Evolutionary conservation across 306 rosid genomes (phyloP).

Genomic region (Prunus mume): DNA sequence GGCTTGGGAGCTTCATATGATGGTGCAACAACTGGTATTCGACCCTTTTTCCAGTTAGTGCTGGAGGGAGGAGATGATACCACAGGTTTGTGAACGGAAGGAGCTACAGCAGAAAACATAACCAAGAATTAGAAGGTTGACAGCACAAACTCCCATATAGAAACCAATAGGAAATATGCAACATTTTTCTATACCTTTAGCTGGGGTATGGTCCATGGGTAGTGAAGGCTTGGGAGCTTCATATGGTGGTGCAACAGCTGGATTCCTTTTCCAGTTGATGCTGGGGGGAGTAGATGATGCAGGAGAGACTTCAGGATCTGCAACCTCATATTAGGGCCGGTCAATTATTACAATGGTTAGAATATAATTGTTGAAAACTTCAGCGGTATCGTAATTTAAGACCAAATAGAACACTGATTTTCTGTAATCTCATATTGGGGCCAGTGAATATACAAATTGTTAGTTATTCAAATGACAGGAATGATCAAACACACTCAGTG

Average conservation of each 20-base stretch:
- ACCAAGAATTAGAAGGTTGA: not conserved
- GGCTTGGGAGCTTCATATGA: constrained; percentile 22
- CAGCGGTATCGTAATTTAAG: no score
- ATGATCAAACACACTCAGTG: not conserved
- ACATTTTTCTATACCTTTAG: constrained; percentile 17
- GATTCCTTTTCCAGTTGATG: constrained; percentile 9
- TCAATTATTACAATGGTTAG: constrained; percentile 2
- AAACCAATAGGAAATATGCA: not conserved
- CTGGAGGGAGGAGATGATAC: constrained; percentile 17
- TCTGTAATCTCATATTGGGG: not conserved
- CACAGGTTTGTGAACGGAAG: constrained; percentile 2
- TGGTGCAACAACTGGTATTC: constrained; percentile 20
- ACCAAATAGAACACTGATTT: no score
- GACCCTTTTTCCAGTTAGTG: constrained; percentile 3
- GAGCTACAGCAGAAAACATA: constrained; percentile 5
- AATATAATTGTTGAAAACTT: not conserved
- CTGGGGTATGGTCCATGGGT: constrained; percentile 14
- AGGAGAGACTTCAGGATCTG: constrained; percentile 67
- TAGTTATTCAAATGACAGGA: not conserved
- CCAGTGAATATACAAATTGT: not conserved
- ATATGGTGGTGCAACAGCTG: constrained; percentile 22
- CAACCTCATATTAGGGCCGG: constrained; percentile 28
- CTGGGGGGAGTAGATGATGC: constrained; percentile 44
- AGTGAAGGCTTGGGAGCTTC: constrained; percentile 20
- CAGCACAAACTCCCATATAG: not conserved